Conservation (phyloP, 352 stramenopile species). For the Elongisporangium senticosum region DNA sequence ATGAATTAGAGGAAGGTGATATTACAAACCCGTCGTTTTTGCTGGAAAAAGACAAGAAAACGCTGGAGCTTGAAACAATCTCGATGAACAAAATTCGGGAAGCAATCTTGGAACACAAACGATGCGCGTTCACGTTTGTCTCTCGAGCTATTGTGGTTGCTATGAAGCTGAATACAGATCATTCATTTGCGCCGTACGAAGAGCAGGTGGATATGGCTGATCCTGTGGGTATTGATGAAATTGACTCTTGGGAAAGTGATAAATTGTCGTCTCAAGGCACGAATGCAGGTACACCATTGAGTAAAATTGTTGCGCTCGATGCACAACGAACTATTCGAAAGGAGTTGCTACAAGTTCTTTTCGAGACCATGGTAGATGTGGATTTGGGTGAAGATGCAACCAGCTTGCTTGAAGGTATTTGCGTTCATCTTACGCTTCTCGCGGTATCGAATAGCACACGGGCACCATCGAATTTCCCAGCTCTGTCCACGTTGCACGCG, state of each 20-base stretch:
- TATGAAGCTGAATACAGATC: slow-evolving; percentile 32
- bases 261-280: background rate
- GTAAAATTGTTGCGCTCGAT: slow-evolving; percentile 43
- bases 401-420: slow-evolving; percentile 49
- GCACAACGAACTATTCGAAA: slow-evolving; percentile 40
- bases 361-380: slow-evolving; percentile 70
- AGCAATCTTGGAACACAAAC: slow-evolving; percentile 74
- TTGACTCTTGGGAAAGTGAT: background rate
- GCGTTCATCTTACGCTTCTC: slow-evolving; percentile 46
- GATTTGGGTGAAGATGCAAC: slow-evolving; percentile 60
- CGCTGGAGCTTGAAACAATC: slow-evolving; percentile 60
- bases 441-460: slow-evolving; percentile 46
- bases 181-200: background rate
- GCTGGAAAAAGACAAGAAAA: slow-evolving; percentile 85
- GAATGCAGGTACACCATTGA: slow-evolving; percentile 15
- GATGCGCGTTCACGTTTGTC: slow-evolving; percentile 67
- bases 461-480: slow-evolving; percentile 54
- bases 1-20: slow-evolving; percentile 65
- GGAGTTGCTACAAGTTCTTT: slow-evolving; percentile 54
- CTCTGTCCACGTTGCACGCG: slow-evolving; percentile 63
- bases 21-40: slow-evolving; percentile 30
- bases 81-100: slow-evolving; percentile 58
- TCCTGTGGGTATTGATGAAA: background rate
- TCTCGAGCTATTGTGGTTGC: slow-evolving; percentile 46
- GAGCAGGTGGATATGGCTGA: background rate